phyloP scores from a whole-genome alignment of 495 filamentous ascomycete genomes.

The Penicillium longicatenatum region DNA sequence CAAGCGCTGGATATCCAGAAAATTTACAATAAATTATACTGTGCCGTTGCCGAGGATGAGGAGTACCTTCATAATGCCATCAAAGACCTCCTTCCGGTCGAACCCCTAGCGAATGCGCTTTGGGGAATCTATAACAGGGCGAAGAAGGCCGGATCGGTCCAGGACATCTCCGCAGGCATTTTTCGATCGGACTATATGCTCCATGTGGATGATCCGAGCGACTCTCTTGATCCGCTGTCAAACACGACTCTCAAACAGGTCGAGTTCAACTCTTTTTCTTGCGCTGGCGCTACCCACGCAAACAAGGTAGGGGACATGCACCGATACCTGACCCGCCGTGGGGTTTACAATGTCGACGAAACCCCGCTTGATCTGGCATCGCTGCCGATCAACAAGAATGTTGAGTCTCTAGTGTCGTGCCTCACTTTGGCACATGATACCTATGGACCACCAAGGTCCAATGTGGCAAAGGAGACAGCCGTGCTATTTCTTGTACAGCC shows the following conservation, averaged over 20 bases:
- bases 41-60: conserved; percentile 72
- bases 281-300: conserved; percentile 68
- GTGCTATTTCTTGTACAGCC: conserved; percentile 82
- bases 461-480: conserved; percentile 25
- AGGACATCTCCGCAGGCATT: conserved; percentile 70
- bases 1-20: conserved; percentile 66
- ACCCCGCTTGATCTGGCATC: conserved; percentile 27
- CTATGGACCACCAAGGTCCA: conserved; percentile 54
- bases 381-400: conserved; percentile 64
- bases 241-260: conserved; percentile 71
- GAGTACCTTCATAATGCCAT: conserved; percentile 58
- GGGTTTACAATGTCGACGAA: conserved; percentile 22
- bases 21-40: conserved; percentile 82
- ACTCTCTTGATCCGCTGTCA: not conserved
- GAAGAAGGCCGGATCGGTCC: conserved; percentile 60
- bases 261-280: conserved; percentile 90
- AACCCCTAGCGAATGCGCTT: conserved; percentile 69
- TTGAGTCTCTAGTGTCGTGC: conserved; percentile 60
- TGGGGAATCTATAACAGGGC: conserved; percentile 75
- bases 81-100: conserved; percentile 55
- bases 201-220: conserved; percentile 39
- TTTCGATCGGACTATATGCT: conserved; percentile 95
- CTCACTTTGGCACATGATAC: conserved; percentile 65
- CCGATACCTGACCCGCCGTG: conserved; percentile 29
- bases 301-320: conserved; percentile 69